Conservation (phyloP, 169 alveolate genomes). For the Cryptosporidium canis region DNA sequence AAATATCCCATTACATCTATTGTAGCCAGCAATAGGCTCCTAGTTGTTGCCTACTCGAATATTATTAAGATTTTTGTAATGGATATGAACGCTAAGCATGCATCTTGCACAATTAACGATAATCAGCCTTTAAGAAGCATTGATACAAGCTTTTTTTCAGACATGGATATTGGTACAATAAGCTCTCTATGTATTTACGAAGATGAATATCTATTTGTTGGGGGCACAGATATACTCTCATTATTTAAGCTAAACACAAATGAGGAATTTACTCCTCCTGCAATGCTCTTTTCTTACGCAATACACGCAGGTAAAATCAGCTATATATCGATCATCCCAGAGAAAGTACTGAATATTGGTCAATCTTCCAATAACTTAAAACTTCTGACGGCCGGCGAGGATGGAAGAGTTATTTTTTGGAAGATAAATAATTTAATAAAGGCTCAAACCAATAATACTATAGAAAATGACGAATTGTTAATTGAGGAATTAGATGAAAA, state of each 20-base stretch:
- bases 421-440: slow-evolving; percentile 1
- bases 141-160: slow-evolving; percentile 52
- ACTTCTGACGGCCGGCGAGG: slow-evolving; percentile 36
- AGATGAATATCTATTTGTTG: slow-evolving; percentile 45
- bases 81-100: slow-evolving; percentile 37
- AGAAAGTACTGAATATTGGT: neutral
- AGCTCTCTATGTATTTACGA: slow-evolving; percentile 20
- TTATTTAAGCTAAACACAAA: slow-evolving; percentile 4
- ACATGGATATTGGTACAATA: slow-evolving; percentile 53
- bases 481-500: neutral
- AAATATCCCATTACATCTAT: slow-evolving; percentile 37
- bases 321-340: slow-evolving; percentile 32
- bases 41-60: slow-evolving; percentile 39
- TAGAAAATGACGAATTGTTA: neutral
- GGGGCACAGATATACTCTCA: slow-evolving; percentile 22
- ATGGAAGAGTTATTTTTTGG: slow-evolving; percentile 63
- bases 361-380: neutral
- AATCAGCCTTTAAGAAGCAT: slow-evolving; percentile 49
- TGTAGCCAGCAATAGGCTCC: neutral
- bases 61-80: slow-evolving; percentile 15
- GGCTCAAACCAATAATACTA: neutral
- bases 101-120: slow-evolving; percentile 19
- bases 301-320: slow-evolving; percentile 49
- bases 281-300: slow-evolving; percentile 33
- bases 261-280: slow-evolving; percentile 3